Base-by-base conservation (phyloP, 1,284 basidiomycete species). In the Mycena citricolor region DNA sequence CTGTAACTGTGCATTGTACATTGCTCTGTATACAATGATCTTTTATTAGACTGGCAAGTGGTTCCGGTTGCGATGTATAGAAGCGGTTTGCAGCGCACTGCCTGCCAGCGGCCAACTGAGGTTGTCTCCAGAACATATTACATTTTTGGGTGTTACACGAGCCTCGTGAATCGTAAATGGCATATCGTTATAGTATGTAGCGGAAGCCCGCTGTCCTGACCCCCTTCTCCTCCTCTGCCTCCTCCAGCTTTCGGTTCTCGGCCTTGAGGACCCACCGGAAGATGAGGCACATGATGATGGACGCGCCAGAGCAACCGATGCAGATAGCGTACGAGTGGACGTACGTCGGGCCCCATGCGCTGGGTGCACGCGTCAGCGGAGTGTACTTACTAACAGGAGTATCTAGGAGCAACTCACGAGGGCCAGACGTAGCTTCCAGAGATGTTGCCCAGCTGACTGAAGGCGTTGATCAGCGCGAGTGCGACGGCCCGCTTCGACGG, bases 401-500 rank as follows among this genome's bases (percentile, higher is more conserved):
- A n/a, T n/a, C n/a, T n/a, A n/a, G n/a, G n/a, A n/a, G n/a, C n/a
- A n/a, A n/a, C n/a, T n/a, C n/a, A n/a, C n/a, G n/a, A 12, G 34
- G 54, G 59, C 60, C 62, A 68, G 16, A 62, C 51, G 43, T 66
- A 64, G 13, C 63, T 65, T 42, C 19, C 10, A 28, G 76, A 67
- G 43, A 86, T 66, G 57, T 87, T 86, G 4, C 83, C 83, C 16
- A 86, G 64, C 55, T 83, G 81, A 32, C 78, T 77, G 61, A 83
- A 83, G n/a, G 76, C 78, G 57, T 86, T 85, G 57, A 83, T 77
- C 49, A 83, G 67, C 1, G 83, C 83, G 43, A 87, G 67, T 7
- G 45, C 81, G 24, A 85, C 81, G 21, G 83, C 85, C 42, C 84
- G 78, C 61, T 84, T 86, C 26, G 80, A 76, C 4, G 83, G 76